Evolutionary conservation across 2,329 filamentous ascomycete species (phyloP).

Genomic region (Colletotrichum tamarilloi): DNA sequence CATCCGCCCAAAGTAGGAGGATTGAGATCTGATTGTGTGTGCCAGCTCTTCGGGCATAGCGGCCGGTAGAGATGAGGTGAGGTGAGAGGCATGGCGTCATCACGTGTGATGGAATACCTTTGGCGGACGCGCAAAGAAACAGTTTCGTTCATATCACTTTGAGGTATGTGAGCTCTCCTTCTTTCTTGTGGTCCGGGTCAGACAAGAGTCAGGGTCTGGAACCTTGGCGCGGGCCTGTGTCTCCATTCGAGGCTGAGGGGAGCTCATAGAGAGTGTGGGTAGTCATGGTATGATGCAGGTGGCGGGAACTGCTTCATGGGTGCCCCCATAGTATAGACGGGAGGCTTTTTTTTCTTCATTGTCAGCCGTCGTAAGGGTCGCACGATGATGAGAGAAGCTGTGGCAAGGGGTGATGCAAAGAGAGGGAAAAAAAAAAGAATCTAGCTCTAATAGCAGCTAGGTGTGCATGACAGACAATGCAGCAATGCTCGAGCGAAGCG

Average conservation of each 20-base stretch:
- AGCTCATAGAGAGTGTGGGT: conserved; percentile 17
- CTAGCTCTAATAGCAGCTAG: neutral
- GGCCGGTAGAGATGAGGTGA: conserved; percentile 17
- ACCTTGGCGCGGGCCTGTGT: conserved; percentile 27
- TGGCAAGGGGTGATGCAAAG: conserved; percentile 15
- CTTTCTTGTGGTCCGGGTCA: conserved; percentile 8
- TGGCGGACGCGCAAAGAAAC: conserved; percentile 1
- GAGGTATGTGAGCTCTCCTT: neutral
- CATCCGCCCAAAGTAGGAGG: neutral
- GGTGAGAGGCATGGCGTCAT: conserved; percentile 35
- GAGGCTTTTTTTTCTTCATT: conserved; percentile 2
- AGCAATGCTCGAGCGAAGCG: neutral
- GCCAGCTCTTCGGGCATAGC: conserved; percentile 20
- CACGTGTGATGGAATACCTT: conserved; percentile 26
- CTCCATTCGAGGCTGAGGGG: conserved; percentile 25
- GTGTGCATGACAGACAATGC: neutral
- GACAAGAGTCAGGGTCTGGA: conserved; percentile 18
- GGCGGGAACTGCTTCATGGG: conserved; percentile 33
- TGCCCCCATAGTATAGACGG: neutral
- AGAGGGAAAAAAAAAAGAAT: neutral
- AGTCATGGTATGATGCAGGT: conserved; percentile 30
- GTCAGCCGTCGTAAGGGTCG: conserved; percentile 4
- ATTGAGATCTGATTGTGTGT: conserved; percentile 6
- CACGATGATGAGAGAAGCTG: conserved; percentile 23
- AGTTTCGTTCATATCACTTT: conserved; percentile 1